Evolutionary conservation across 768 basidiomycete species (phyloP), one percentile per base, ranked within the genome.

Genomic region (Boletellus ananiceps): DNA sequence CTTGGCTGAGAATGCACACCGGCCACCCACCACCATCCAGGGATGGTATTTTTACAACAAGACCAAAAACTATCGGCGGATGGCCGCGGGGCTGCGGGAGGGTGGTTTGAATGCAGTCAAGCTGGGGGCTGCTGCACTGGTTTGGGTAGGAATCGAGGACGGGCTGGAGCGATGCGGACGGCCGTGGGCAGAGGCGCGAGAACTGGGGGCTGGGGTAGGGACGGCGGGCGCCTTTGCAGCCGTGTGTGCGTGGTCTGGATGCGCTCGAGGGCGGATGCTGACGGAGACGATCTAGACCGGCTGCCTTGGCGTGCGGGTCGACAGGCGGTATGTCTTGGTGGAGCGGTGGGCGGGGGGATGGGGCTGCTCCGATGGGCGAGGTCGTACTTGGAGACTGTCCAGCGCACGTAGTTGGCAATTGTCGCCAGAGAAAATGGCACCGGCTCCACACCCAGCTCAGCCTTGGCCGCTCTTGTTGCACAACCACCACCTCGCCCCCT

Each of bases 21-120:
- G 89, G 47, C 77, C 86, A 41, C 92, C 92, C 18, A 84, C 71
- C 57, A 95, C 93, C 27, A 78, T 91, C 50, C 81, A 85, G 57
- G 93, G 93, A 50, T 94, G 93, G 92, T 95, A 93, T 68, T 87
- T 91, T 59, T 94, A 95, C 81, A 88, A 91, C 66, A 94, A 94
- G 74, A 93, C 90, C 25, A 95, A 94, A 69, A 94, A 94, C 73
- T 94, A 93, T 74, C 75, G 80, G 57, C 81, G 93, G 57, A 77
- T 91, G 61, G 75, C 83, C 53, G 85, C 78, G 0, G 91, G 79
- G 8, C 63, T 93, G 63, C 80, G 79, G 59, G 82, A 80, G 14
- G 91, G 80, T 6, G 85, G 76, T 1, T 53, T 55, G 48, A 80
- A 88, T 44, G 84, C 77, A 1, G 55, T 66, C 44, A 76, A 73